Evolutionary conservation across 2,329 filamentous ascomycete species (phyloP).

Genomic region (Lasiodiplodia sp.): DNA sequence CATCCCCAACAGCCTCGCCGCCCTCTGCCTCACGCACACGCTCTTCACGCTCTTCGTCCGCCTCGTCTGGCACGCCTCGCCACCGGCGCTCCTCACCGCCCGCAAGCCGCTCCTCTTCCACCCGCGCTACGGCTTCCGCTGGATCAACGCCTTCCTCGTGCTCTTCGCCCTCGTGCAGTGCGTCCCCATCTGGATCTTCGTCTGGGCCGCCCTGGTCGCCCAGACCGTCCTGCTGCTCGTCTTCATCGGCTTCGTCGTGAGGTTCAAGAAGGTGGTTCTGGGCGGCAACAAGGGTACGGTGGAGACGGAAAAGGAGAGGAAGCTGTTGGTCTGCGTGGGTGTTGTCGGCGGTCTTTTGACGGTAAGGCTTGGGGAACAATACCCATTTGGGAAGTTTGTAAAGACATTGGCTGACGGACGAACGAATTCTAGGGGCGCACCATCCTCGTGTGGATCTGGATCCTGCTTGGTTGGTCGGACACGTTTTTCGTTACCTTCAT

Average conservation of each 20-base stretch:
- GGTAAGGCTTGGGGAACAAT: neutral
- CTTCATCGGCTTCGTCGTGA: neutral
- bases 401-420: neutral
- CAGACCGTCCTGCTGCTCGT: neutral
- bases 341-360: neutral
- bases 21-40: neutral
- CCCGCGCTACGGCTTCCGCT: neutral
- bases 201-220: neutral
- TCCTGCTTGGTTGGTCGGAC: neutral
- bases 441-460: neutral
- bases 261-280: neutral
- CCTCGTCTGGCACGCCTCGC: neutral
- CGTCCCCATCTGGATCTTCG: neutral
- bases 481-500: neutral
- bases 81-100: neutral
- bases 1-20: neutral
- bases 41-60: neutral
- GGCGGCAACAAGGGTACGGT: neutral
- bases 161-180: neutral
- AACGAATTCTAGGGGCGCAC: neutral
- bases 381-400: neutral
- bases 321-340: neutral
- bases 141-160: neutral
- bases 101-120: neutral
- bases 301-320: neutral